Evolutionary conservation across 2,329 filamentous ascomycete genomes (phyloP).

Genomic region (Orbilia ellipsospora): DNA sequence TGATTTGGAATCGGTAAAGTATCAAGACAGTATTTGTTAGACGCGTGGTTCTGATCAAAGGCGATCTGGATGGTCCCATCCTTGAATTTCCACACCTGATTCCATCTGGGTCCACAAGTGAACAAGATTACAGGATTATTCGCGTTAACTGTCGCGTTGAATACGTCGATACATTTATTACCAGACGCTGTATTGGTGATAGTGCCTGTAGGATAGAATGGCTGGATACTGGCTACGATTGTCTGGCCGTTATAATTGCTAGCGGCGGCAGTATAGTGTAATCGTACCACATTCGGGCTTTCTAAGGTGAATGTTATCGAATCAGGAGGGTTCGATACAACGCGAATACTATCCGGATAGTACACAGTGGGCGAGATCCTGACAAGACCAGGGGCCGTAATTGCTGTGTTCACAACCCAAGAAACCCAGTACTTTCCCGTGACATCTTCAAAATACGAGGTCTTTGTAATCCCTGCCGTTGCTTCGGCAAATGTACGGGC

Average conservation of each 20-base stretch:
- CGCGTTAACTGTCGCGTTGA: constrained; percentile 20
- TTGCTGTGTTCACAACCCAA: constrained; percentile 43
- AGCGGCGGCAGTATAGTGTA: constrained; percentile 31
- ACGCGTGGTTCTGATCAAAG: constrained; percentile 29
- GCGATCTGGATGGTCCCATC: constrained; percentile 40
- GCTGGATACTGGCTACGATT: constrained; percentile 37
- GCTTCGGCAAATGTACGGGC: constrained; percentile 50
- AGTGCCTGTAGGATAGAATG: constrained; percentile 47
- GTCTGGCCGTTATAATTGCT: constrained; percentile 17
- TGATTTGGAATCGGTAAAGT: constrained; percentile 13
- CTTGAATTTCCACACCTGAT: constrained; percentile 54
- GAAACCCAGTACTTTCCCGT: constrained; percentile 52
- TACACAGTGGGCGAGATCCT: constrained; percentile 45
- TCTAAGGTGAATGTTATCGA: constrained; percentile 30
- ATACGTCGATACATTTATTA: constrained; percentile 48
- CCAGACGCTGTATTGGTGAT: constrained; percentile 43
- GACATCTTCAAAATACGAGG: constrained; percentile 41
- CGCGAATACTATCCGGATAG: constrained; percentile 48
- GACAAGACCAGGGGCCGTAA: constrained; percentile 38
- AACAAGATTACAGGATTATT: constrained; percentile 43
- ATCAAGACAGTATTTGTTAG: constrained; percentile 49
- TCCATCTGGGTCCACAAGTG: constrained; percentile 46
- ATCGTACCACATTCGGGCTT: constrained; percentile 40
- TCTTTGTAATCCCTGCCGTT: constrained; percentile 47
- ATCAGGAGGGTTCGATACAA: constrained; percentile 41